Evolutionary conservation across 2,329 filamentous ascomycete species (phyloP).

Genomic region (Grosmannia clavigera): DNA sequence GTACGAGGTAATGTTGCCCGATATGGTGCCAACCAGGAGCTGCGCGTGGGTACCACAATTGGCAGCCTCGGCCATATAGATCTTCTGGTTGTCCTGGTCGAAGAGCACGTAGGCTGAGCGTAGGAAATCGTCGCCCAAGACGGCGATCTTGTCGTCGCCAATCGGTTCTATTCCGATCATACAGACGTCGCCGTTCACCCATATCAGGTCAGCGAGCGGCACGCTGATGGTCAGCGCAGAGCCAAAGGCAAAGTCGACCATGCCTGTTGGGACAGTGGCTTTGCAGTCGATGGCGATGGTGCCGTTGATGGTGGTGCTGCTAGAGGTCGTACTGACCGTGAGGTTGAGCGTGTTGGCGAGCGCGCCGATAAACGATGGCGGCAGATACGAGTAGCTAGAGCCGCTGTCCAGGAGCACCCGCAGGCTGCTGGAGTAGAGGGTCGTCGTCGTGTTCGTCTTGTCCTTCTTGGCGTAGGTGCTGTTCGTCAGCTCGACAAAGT

Average conservation of each 20-base stretch:
- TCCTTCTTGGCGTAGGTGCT: constrained; percentile 22
- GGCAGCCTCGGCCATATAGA: constrained; percentile 16
- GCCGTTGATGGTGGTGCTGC: constrained; percentile 14
- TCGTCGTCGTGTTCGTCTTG: constrained; percentile 11
- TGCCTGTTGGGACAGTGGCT: constrained; percentile 19
- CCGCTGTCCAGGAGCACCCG: constrained; percentile 52
- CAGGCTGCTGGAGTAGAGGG: constrained; percentile 19
- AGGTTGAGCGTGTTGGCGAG: constrained; percentile 31
- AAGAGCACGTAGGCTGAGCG: constrained; percentile 16
- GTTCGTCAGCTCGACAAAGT: constrained; percentile 29
- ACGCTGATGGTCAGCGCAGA: constrained; percentile 24
- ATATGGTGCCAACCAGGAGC: constrained; percentile 6
- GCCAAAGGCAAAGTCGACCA: constrained; percentile 27
- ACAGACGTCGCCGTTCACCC: constrained; percentile 10
- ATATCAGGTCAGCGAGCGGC: constrained; percentile 25
- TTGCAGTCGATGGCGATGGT: constrained; percentile 15
- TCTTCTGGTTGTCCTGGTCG: constrained; percentile 15
- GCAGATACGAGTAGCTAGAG: constrained; percentile 54
- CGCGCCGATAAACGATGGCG: constrained; percentile 36
- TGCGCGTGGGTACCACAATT: constrained; percentile 16
- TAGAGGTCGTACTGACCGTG: constrained; percentile 24
- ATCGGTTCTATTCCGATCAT: constrained; percentile 12
- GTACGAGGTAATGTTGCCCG: constrained; percentile 3
- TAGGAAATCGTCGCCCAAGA: constrained; percentile 18
- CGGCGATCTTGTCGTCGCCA: constrained; percentile 1